Conservation (phyloP, 352 stramenopile genomes). For the Pythium aphanidermatum region DNA sequence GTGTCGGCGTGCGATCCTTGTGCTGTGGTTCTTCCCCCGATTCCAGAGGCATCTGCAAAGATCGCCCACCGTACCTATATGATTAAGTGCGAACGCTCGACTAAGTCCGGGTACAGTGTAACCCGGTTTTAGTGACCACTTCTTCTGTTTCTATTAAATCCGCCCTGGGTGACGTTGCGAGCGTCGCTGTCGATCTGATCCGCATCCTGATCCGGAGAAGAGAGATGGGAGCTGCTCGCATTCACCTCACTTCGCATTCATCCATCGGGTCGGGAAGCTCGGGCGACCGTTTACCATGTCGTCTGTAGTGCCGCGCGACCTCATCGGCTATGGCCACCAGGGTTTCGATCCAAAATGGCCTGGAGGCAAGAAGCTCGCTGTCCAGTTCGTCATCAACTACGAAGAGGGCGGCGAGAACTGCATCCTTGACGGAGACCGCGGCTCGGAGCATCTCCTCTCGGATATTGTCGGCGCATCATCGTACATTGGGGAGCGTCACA, state of each 20-base stretch:
- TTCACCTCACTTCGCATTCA: constrained; percentile 25
- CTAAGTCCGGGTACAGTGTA: constrained; percentile 3
- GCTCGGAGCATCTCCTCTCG: constrained; percentile 89
- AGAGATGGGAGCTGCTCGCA: constrained; percentile 5
- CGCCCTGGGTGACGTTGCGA: too few relatives aligned
- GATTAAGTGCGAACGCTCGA: constrained; percentile 12
- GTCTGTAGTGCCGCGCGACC: constrained; percentile 37
- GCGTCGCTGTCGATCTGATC: too few relatives aligned
- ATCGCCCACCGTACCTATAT: constrained; percentile 6
- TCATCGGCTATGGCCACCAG: constrained; percentile 83
- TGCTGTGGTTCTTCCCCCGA: constrained; percentile 17
- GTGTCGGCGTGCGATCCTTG: constrained; percentile 14
- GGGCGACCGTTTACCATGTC: constrained; percentile 17
- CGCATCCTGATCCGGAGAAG: not conserved
- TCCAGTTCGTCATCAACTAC: constrained; percentile 97
- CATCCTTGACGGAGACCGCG: constrained; percentile 84
- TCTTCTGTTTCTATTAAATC: not conserved
- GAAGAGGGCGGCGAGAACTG: constrained; percentile 95
- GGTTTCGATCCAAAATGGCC: constrained; percentile 81
- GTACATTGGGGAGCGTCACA: constrained; percentile 66
- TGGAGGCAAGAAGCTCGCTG: constrained; percentile 74
- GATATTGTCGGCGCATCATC: constrained; percentile 88
- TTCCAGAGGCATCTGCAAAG: constrained; percentile 11
- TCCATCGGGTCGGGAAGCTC: too few relatives aligned
- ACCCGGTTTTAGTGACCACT: constrained; percentile 1